phyloP scores from a whole-genome alignment of 1,284 basidiomycete genomes.

The Trametes pubescens region DNA sequence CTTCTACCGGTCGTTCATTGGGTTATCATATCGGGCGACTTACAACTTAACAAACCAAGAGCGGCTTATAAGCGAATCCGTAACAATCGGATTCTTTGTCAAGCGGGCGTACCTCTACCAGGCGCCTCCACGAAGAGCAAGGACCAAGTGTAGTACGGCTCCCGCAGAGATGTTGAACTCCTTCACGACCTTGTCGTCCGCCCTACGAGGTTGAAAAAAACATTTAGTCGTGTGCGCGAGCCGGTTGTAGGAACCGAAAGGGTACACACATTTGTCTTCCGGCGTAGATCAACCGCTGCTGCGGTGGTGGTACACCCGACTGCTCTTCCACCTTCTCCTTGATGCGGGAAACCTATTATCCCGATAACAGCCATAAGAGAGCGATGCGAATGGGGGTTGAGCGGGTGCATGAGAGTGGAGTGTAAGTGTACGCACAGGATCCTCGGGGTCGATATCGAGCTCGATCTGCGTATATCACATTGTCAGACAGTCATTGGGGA shows the following conservation, averaged over 20 bases:
- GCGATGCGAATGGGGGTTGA: neutral
- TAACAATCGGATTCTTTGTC: neutral
- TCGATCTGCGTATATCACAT: slow-evolving; percentile 72
- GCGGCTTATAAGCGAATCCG: neutral
- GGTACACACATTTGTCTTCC: slow-evolving; percentile 93
- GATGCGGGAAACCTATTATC: slow-evolving; percentile 86
- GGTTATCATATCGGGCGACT: neutral
- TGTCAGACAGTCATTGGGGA: neutral
- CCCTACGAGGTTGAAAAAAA: slow-evolving; percentile 49
- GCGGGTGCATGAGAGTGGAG: neutral
- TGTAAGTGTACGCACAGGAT: slow-evolving; percentile 51
- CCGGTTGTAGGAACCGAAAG: neutral
- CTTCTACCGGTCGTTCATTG: slow-evolving; percentile 16
- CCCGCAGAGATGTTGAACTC: slow-evolving; percentile 87
- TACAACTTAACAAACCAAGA: neutral
- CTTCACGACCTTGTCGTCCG: slow-evolving; percentile 88
- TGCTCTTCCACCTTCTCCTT: slow-evolving; percentile 99
- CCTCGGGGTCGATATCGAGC: slow-evolving; percentile 93
- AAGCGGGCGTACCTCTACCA: slow-evolving; percentile 34
- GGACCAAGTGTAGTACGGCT: slow-evolving; percentile 89
- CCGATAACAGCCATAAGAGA: neutral
- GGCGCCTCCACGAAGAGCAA: slow-evolving; percentile 87
- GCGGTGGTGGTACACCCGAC: slow-evolving; percentile 96
- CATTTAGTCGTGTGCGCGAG: slow-evolving; percentile 1
- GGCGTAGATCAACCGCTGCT: slow-evolving; percentile 95